A percentile compares a stretch with the other conserved stretches of the same genome.
phyloP scores from a whole-genome alignment of 129 eudicot genomes.

The Helianthus annuus region HanXRQr2.0-SUNRISE NC_035439.2:85034397-85034896 shows the following conservation, averaged over 20 bases:
- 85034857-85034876: neutral
- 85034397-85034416: too few species aligned
- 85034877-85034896: too few species aligned
- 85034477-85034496: too few species aligned
- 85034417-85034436: too few species aligned
- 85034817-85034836: slow-evolving; percentile 9
- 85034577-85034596: slow-evolving; percentile 13
- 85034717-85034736: neutral
- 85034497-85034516: too few species aligned
- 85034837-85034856: neutral
- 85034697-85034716: neutral
- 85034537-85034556: slow-evolving; percentile 21
- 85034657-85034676: neutral
- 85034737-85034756: neutral
- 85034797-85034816: neutral
- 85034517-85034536: slow-evolving; percentile 52
- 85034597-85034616: slow-evolving; percentile 42
- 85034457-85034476: too few species aligned
- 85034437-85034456: too few species aligned
- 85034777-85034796: slow-evolving; percentile 10
- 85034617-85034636: slow-evolving; percentile 10
- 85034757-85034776: slow-evolving; percentile 15
- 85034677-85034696: neutral
- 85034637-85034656: neutral
- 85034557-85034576: neutral